Evolutionary conservation across 2,329 filamentous ascomycete genomes (phyloP).

Genomic region (Aspergillus felis): DNA sequence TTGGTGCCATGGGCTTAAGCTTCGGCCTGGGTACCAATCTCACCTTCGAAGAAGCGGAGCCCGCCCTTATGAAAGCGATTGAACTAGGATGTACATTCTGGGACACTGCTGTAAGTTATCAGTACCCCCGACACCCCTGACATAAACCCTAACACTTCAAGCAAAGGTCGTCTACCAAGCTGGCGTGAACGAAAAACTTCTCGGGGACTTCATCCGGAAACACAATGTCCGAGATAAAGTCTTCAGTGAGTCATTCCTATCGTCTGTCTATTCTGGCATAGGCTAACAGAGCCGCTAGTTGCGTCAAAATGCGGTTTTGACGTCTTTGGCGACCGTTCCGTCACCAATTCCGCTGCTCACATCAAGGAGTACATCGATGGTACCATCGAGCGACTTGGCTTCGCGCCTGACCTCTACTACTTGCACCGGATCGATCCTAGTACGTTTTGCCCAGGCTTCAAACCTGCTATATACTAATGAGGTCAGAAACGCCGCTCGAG

Average conservation of each 20-base stretch:
- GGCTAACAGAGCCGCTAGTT: constrained; percentile 26
- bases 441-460: constrained; percentile 16
- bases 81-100: constrained; percentile 46
- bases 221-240: constrained; percentile 49
- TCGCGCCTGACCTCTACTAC: constrained; percentile 46
- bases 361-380: constrained; percentile 49
- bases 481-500: constrained; percentile 41
- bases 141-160: not conserved
- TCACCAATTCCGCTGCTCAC: constrained; percentile 46
- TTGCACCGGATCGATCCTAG: constrained; percentile 45
- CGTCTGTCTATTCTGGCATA: not conserved
- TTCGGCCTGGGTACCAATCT: constrained; percentile 43
- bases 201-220: constrained; percentile 50
- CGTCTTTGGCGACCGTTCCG: constrained; percentile 29
- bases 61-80: constrained; percentile 48
- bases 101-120: constrained; percentile 42
- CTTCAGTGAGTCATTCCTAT: constrained; percentile 36
- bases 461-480: not conserved
- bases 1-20: constrained; percentile 50
- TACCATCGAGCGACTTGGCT: constrained; percentile 48
- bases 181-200: constrained; percentile 49
- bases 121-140: not conserved
- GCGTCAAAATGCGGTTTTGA: constrained; percentile 49
- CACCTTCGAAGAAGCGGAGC: constrained; percentile 45
- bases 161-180: constrained; percentile 43